Evolutionary conservation across 306 rosid species (phyloP), one percentile per base, ranked within the genome.

Genomic region (Carpinus fangiana): DNA sequence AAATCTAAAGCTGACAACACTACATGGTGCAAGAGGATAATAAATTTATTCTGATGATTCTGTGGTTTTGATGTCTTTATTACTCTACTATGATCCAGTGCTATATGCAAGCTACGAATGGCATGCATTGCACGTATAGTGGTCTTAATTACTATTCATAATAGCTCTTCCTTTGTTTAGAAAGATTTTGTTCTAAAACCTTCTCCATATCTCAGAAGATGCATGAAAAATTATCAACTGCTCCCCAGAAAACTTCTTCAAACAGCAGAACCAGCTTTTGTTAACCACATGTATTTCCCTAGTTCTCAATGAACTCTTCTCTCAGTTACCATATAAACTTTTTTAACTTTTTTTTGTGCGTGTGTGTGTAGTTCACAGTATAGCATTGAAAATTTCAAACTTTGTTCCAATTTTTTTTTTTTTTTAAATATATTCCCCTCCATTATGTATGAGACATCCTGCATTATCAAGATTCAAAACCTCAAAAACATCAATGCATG

Each of bases 381-480:
- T 8, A 62, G 11, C 31, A 34, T 34, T 14, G 16, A 9, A 31
- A 62, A 62, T 7, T 31, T 28, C 5, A 8, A 62, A 28, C 45
- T 62, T 13, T 7, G 13, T 28, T 3, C 70, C 12, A 2, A 14
- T 7, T 31, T 14, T 20, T 34, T 64, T 17, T 31, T 3, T 23
- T 23, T 23, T 23, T 23, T n/a, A n/a, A 8, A 21, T 7, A 21
- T n/a, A 57, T 10, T 57, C 6, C 14, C 34, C 10, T 9, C 64
- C 7, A 20, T 57, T 20, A 57, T 20, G 64, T 57, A 21, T 23
- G 21, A 34, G 12, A 34, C 23, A 65, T 50, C 59, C 48, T 60
- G 52, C 79, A 76, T 84, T 51, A 56, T 65, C 77, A 56, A 8
- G 72, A 84, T 74, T 65, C 73, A 75, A 71, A 77, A 47, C 45